Conservation (phyloP, 805 yeast genomes). For the Yamadazyma nakazawae region DNA sequence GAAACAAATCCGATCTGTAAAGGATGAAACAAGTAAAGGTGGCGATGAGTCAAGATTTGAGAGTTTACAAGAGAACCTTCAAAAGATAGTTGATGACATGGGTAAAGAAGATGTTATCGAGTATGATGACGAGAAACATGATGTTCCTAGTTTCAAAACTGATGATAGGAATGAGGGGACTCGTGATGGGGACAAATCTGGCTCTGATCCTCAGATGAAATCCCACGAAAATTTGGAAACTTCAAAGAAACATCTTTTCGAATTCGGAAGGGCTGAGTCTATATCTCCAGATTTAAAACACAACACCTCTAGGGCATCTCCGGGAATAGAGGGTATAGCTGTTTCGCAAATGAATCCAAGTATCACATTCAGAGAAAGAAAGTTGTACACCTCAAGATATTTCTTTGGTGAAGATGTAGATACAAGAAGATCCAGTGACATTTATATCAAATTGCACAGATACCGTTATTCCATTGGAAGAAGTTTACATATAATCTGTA, state of each 20-base stretch:
- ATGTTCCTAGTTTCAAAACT: slow-evolving; percentile 3
- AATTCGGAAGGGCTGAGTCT: slow-evolving; percentile 14
- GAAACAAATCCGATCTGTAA: slow-evolving; percentile 28
- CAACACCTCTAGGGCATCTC: slow-evolving; percentile 43
- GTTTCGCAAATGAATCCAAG: slow-evolving; percentile 52
- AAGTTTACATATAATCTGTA: slow-evolving; percentile 56
- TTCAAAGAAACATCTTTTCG: slow-evolving; percentile 9
- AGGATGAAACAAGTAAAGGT: slow-evolving; percentile 14
- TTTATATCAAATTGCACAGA: slow-evolving; percentile 50
- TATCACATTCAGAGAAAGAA: slow-evolving; percentile 55
- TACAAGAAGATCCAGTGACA: slow-evolving; percentile 34
- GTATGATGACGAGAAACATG: slow-evolving; percentile 14
- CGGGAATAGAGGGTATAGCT: slow-evolving; percentile 41
- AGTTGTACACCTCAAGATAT: slow-evolving; percentile 62
- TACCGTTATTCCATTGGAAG: slow-evolving; percentile 59
- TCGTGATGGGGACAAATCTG: background rate
- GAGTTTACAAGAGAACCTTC: slow-evolving; percentile 30
- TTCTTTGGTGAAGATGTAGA: slow-evolving; percentile 55
- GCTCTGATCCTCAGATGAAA: background rate
- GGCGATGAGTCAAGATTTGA: slow-evolving; percentile 25
- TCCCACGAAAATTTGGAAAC: slow-evolving; percentile 3
- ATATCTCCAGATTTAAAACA: slow-evolving; percentile 20
- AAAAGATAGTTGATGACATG: slow-evolving; percentile 31
- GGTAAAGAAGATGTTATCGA: slow-evolving; percentile 19
- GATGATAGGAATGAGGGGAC: slow-evolving; percentile 18